Conservation (phyloP, 2,329 filamentous ascomycete species). For the Trichoderma semiorbis region DNA sequence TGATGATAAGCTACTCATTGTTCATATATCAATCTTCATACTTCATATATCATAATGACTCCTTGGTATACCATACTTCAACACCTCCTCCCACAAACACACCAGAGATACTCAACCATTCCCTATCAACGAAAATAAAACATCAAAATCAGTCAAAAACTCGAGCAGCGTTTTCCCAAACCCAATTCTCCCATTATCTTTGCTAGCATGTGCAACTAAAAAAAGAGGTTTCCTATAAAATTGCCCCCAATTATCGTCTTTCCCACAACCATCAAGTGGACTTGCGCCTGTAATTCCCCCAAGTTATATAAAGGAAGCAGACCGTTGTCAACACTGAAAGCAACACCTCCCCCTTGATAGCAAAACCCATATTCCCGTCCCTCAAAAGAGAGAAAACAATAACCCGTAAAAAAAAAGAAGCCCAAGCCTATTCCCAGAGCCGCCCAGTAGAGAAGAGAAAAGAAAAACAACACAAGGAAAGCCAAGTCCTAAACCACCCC, state of each 20-base stretch:
- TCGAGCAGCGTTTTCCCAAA: not conserved
- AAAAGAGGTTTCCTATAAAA: not conserved
- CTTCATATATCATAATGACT: not conserved
- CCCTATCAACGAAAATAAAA: too few relatives aligned
- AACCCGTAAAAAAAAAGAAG: not conserved
- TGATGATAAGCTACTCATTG: too few relatives aligned
- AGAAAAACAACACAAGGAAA: constrained; percentile 10
- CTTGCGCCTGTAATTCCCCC: not conserved
- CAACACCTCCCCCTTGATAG: not conserved
- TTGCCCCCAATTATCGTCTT: constrained; percentile 1
- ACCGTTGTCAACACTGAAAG: constrained; percentile 3
- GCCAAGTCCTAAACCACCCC: not conserved
- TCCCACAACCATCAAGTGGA: not conserved
- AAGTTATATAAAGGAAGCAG: constrained; percentile 12
- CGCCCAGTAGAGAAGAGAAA: constrained; percentile 6
- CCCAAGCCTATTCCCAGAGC: constrained; percentile 14
- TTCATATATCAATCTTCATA: not conserved
- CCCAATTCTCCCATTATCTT: constrained; percentile 4
- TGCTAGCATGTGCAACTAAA: not conserved
- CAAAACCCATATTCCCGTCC: not conserved
- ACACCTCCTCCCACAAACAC: too few relatives aligned
- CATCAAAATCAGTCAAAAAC: not conserved
- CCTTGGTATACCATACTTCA: not conserved
- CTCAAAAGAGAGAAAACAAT: not conserved
- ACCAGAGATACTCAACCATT: too few relatives aligned